Base-by-base conservation (phyloP, 441 rosid genomes). In the Rhodomyrtus psidioides region DNA sequence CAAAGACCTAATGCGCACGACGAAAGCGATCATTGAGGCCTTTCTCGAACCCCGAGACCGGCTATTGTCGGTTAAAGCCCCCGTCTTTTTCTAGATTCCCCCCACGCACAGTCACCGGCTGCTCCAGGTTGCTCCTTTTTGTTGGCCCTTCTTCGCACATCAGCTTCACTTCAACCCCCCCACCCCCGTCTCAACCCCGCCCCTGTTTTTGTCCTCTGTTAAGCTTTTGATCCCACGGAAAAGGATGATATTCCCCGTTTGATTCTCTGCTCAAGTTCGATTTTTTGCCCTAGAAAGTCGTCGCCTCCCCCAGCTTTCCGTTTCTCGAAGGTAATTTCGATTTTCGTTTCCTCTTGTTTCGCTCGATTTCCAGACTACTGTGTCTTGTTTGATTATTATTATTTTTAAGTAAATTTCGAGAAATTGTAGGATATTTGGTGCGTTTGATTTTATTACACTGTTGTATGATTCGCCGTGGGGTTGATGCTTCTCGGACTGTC, bases 61-160 rank as follows among this genome's bases (percentile, higher is more conserved):
- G 94, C 86, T 89, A 82, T 87, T 89, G 87, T 91, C 93, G 89
- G 96, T 95, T 86, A 91, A 88, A 53, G 74, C 39, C 39, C 12
- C 12, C 6, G 12, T 12, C 74, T 26, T 87, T 82, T 84, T 84
- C 74, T 54, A 58, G 79, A 39, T 70, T 70, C 79, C 79, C 42
- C 15, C 28, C 58, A 9, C 60, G 9, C n/a, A 51, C 16, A 12
- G 83, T 60, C 53, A 91, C 96, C 84, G 90, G 89, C 86, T 89
- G 53, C 49, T 85, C 42, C 89, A 92, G 93, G 95, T 95, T 87
- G 88, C 86, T 55, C 60, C 42, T n/a, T 34, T 34, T 59, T 46
- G 87, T 81, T 84, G 86, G 86, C 83, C 44, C 76, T 21, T 46
- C 44, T 57, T 74, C 82, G 76, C 70, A 27, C 76, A 17, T 62